Evolutionary conservation across 1,284 basidiomycete genomes (phyloP), one percentile per base, ranked within the genome.

Genomic region (Meira nashicola): DNA sequence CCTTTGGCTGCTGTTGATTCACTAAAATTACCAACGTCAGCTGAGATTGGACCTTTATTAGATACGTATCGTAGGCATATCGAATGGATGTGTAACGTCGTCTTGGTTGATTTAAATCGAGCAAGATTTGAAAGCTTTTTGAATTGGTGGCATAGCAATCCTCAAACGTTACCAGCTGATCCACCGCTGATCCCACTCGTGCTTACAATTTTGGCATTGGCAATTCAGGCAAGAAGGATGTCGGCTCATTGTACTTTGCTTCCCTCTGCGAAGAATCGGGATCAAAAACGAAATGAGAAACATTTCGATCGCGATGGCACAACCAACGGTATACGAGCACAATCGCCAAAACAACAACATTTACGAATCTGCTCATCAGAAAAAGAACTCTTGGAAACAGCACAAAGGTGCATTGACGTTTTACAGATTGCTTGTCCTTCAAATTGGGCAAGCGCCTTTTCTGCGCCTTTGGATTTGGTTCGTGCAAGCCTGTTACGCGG

Each of bases 381-480:
- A 55, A 61, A 63, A 14, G 61, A 58, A 33, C 58, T 74, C 38
- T 63, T 74, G 50, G 68, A 68, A 46, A 61, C 67, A n/a, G 68
- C 70, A 3, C 67, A 65, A 6, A 59, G 65, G 41, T 71, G 67
- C 54, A 66, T 71, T 51, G 65, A 70, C 38, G 65, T 66, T 4
- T 63, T 74, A 11, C 68, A 70, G 58, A 65, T 71, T 44, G 67
- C 66, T 2, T 73, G 70, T 54, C 71, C 71, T 15, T 66, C 67
- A 4, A 63, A 65, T 23, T 74, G 70, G 70, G 58, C 58, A 10
- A 68, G 63, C 48, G 70, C 68, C 0, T 71, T 66, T 57, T 63
- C 67, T 56, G 70, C 71, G 14, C 71, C 71, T 17, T 63, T 73
- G 55, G 71, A 74, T 37, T 58, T 74, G n/a, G 62, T 70, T 44